phyloP scores from a whole-genome alignment of 2,329 filamentous ascomycete species.

The Geosmithia putterillii region DNA sequence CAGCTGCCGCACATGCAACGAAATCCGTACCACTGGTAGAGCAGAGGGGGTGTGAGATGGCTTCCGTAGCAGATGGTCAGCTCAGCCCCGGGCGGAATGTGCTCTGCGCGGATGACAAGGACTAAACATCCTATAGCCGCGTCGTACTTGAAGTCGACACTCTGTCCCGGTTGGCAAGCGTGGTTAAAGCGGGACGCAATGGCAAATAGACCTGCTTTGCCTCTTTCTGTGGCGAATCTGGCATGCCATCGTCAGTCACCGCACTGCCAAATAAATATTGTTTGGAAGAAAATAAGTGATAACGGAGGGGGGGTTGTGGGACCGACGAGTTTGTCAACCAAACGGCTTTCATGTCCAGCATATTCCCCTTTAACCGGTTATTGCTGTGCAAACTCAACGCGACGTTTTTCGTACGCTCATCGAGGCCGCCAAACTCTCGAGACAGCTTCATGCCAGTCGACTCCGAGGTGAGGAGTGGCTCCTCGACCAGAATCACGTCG shows the following conservation, averaged over 20 bases:
- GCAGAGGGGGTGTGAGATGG: conserved; percentile 15
- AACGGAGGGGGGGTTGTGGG: not conserved
- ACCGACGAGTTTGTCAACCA: conserved; percentile 32
- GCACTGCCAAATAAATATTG: not conserved
- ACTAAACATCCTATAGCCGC: conserved; percentile 18
- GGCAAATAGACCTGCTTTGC: conserved; percentile 29
- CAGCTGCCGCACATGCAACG: conserved; percentile 38
- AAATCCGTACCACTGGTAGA: conserved; percentile 38
- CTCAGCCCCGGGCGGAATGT: conserved; percentile 30
- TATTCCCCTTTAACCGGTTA: conserved; percentile 10
- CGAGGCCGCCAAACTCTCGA: conserved; percentile 22
- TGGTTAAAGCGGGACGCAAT: conserved; percentile 47
- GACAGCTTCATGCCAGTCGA: conserved; percentile 2
- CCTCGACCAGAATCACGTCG: conserved; percentile 31
- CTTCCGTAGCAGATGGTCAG: conserved; percentile 37
- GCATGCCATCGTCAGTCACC: no score
- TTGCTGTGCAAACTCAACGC: conserved; percentile 26
- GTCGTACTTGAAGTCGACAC: conserved; percentile 31
- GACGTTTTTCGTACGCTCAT: conserved; percentile 12
- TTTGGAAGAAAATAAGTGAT: not conserved
- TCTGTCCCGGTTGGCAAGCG: conserved; percentile 31
- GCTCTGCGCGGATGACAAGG: conserved; percentile 21
- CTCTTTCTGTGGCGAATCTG: conserved; percentile 13
- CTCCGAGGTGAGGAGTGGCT: conserved; percentile 24
- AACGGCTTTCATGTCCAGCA: conserved; percentile 19